These are phyloP conservation scores for Aspergillus chevalieri DNA, from an alignment of 2,329 filamentous ascomycete species.

Conservation along the genomic window DNA sequence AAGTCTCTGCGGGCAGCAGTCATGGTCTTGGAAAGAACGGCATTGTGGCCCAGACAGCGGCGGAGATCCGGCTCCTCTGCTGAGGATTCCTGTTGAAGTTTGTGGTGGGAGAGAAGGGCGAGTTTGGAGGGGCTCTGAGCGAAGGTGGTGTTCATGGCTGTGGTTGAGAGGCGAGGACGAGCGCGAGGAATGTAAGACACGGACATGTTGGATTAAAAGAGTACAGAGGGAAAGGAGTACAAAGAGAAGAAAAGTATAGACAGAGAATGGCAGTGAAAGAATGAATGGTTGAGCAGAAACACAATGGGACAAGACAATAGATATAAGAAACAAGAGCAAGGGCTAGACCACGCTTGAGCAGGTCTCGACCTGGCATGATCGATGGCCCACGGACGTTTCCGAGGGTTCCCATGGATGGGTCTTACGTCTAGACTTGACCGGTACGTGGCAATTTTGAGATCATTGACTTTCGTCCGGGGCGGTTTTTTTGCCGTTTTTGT, in stretches of 20 bases:
- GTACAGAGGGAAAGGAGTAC: not conserved
- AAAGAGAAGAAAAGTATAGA: not conserved
- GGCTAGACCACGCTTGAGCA: too few species aligned
- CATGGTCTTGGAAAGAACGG: not conserved
- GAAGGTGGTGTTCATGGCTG: not conserved
- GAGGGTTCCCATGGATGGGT: too few species aligned
- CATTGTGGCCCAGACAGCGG: conserved; percentile 17
- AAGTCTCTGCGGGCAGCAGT: not conserved
- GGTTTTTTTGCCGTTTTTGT: too few species aligned
- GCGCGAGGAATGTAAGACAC: not conserved
- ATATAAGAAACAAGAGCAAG: too few species aligned
- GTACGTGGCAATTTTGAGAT: too few species aligned
- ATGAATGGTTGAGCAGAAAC: not conserved
- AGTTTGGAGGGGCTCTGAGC: not conserved
- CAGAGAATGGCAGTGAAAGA: not conserved
- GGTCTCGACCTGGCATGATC: too few species aligned
- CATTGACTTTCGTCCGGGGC: too few species aligned
- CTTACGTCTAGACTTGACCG: too few species aligned
- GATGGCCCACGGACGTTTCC: too few species aligned
- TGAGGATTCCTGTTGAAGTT: conserved; percentile 11
- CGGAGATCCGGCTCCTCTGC: conserved; percentile 16
- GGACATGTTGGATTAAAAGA: too few species aligned
- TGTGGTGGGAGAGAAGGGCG: conserved; percentile 12
- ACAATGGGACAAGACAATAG: too few species aligned
- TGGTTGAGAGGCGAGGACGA: not conserved